These are phyloP conservation scores for Trichophyton mentagrophytes DNA, from an alignment of 2,329 filamentous ascomycete genomes.

Conservation along the genomic window DNA sequence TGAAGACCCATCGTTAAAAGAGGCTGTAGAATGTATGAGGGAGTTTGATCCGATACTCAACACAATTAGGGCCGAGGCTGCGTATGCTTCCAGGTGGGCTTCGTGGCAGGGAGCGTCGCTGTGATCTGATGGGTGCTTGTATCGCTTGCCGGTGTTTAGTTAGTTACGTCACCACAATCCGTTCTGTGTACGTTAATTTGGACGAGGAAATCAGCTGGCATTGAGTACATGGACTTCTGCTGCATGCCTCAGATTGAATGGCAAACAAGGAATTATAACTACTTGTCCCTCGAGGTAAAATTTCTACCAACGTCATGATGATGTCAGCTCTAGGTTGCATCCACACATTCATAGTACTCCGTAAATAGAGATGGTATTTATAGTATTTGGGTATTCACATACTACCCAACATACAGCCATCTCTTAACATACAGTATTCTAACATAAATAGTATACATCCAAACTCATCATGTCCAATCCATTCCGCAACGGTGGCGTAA, in stretches of 20 bases:
- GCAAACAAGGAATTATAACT: neutral
- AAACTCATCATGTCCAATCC: slow-evolving; percentile 34
- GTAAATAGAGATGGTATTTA: neutral
- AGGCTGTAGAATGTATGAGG: neutral
- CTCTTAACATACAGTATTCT: neutral
- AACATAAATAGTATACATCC: neutral
- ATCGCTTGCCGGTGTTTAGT: too few species aligned
- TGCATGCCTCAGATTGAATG: too few species aligned
- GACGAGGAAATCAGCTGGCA: too few species aligned
- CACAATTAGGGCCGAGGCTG: neutral
- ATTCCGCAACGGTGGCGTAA: slow-evolving; percentile 35
- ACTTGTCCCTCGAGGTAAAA: neutral
- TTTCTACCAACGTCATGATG: neutral
- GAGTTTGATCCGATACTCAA: neutral
- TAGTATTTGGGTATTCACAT: neutral
- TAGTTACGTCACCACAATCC: neutral
- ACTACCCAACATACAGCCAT: neutral
- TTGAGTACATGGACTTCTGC: too few species aligned
- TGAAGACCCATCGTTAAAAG: neutral
- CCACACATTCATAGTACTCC: neutral
- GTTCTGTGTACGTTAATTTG: too few species aligned
- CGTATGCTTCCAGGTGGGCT: neutral
- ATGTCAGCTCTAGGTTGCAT: neutral
- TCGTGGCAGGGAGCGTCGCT: neutral
- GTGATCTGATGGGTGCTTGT: too few species aligned